These are phyloP conservation scores for Trifolium subterraneum DNA, from an alignment of 306 rosid genomes.

Conservation along the genomic window DNA sequence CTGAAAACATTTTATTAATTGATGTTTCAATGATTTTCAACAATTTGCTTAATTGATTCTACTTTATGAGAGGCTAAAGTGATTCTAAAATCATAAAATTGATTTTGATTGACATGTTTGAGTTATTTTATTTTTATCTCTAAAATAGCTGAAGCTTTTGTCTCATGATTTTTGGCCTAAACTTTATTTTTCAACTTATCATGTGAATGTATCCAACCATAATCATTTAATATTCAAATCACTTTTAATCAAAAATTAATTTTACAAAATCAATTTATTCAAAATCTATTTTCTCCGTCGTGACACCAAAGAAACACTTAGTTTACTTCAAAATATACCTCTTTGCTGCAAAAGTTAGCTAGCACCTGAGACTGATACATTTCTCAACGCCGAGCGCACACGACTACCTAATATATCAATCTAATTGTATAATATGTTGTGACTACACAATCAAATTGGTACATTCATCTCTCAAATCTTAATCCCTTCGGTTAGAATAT, in stretches of 20 bases:
- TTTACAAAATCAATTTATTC: too few relatives aligned
- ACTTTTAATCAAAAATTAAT: not conserved
- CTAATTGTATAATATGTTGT: too few relatives aligned
- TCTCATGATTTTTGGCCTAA: not conserved
- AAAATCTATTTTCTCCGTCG: too few relatives aligned
- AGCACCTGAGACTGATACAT: too few relatives aligned
- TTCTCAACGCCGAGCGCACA: too few relatives aligned
- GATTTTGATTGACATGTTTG: not conserved
- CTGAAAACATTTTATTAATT: slow-evolving; percentile 38
- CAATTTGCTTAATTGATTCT: slow-evolving; percentile 8
- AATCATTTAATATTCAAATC: not conserved
- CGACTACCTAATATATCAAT: not conserved
- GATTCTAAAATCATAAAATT: not conserved
- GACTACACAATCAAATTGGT: not conserved
- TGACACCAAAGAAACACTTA: too few relatives aligned
- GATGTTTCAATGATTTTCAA: slow-evolving; percentile 11
- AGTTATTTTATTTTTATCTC: not conserved
- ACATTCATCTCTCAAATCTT: slow-evolving; percentile 19
- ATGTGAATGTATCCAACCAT: not conserved
- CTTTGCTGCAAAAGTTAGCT: too few relatives aligned
- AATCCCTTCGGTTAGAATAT: too few relatives aligned
- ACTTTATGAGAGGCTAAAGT: not conserved
- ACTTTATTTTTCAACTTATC: not conserved
- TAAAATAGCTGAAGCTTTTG: not conserved
- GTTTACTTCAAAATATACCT: too few relatives aligned